phyloP scores from a whole-genome alignment of 164 flowering plant species.

The Stephania cephalantha region DNA sequence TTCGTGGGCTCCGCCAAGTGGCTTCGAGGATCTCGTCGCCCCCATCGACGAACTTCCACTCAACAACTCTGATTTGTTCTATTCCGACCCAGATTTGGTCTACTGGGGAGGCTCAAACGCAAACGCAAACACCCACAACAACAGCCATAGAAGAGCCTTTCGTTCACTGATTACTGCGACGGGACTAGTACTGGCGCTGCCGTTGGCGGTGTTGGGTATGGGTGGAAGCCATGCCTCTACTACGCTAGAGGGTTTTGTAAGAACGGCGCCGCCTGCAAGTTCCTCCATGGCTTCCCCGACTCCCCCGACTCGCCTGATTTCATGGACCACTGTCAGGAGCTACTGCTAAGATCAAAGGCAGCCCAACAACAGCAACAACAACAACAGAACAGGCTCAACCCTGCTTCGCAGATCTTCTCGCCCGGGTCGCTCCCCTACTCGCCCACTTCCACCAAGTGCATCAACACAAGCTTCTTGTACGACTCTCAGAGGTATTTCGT shows the following conservation, averaged over 20 bases:
- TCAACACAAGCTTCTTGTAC: constrained; percentile 24
- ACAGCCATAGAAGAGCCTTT: constrained; percentile 56
- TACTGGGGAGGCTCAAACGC: no score
- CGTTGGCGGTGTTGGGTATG: constrained; percentile 35
- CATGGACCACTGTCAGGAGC: constrained; percentile 44
- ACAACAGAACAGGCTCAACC: constrained; percentile 23
- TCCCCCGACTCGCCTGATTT: constrained; percentile 22
- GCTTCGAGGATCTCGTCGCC: constrained; percentile 35
- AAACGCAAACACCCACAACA: no score
- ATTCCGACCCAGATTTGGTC: constrained; percentile 11
- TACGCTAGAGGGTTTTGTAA: constrained; percentile 65
- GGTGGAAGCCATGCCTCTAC: constrained; percentile 65
- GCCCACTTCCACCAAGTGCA: constrained; percentile 6
- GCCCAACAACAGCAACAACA: constrained; percentile 36
- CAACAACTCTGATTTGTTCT: constrained; percentile 37
- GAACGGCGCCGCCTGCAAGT: constrained; percentile 53
- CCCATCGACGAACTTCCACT: constrained; percentile 32
- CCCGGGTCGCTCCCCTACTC: constrained; percentile 35
- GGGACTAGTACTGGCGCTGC: constrained; percentile 11
- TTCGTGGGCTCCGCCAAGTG: constrained; percentile 29
- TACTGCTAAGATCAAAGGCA: constrained; percentile 41
- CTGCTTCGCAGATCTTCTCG: constrained; percentile 39
- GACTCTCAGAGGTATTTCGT: constrained; percentile 47
- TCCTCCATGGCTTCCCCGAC: constrained; percentile 34
- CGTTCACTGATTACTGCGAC: constrained; percentile 43